Conservation (phyloP, 768 basidiomycete genomes). For the Macrolepiota fuliginosa region DNA sequence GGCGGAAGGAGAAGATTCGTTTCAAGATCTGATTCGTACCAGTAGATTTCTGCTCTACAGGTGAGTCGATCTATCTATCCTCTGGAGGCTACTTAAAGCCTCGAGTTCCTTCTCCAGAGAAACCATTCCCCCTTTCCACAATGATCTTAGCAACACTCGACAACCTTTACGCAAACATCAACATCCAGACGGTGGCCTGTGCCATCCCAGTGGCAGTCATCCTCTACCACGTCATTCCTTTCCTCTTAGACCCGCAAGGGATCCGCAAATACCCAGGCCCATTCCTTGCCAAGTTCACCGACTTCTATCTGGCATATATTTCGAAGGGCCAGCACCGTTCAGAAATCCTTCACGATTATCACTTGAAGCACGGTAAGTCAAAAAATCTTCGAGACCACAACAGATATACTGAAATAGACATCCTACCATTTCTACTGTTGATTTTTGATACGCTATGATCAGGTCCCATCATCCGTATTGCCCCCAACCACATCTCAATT, state of each 20-base stretch:
- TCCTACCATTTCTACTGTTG: too few relatives aligned
- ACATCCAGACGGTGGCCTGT: neutral
- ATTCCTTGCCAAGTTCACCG: constrained; percentile 65
- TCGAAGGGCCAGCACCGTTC: constrained; percentile 68
- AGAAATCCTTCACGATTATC: constrained; percentile 69
- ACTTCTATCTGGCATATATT: constrained; percentile 68
- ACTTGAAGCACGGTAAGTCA: constrained; percentile 65
- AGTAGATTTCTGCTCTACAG: neutral
- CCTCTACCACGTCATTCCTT: constrained; percentile 43
- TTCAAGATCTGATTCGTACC: neutral
- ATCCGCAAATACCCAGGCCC: constrained; percentile 69
- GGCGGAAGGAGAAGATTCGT: neutral
- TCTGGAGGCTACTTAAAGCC: constrained; percentile 7
- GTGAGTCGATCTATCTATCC: neutral
- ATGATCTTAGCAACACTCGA: constrained; percentile 1
- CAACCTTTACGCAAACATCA: neutral
- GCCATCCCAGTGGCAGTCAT: constrained; percentile 27
- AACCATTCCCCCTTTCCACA: neutral
- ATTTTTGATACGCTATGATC: neutral
- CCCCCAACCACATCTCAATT: constrained; percentile 76
- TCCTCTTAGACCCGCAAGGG: constrained; percentile 53
- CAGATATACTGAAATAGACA: neutral
- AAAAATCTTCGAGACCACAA: neutral
- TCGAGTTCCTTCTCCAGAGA: neutral
- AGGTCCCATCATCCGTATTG: constrained; percentile 70